Evolutionary conservation across 202 grass and related monocot genomes (phyloP).

Genomic region (Setaria italica): DNA sequence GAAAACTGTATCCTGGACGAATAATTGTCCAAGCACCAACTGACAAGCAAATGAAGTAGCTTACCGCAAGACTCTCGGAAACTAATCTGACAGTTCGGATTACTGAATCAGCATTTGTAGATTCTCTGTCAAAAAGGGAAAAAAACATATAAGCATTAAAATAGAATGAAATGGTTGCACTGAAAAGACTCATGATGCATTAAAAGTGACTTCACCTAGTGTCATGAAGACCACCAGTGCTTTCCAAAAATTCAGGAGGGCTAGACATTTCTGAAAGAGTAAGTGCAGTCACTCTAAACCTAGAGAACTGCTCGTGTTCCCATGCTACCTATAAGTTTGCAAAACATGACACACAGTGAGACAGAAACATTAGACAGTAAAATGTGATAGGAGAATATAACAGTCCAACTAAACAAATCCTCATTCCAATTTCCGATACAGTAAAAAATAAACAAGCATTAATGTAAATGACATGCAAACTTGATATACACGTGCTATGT

Average conservation of each 20-base stretch:
- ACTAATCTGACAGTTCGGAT: conserved; percentile 83
- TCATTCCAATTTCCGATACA: conserved; percentile 14
- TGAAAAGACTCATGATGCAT: conserved; percentile 24
- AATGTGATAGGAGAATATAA: conserved; percentile 11
- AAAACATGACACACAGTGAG: conserved; percentile 2
- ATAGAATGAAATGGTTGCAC: conserved; percentile 1
- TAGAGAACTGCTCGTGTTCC: conserved; percentile 99
- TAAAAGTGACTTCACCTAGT: conserved; percentile 60
- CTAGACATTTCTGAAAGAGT: conserved; percentile 86
- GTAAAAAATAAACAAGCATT: conserved; percentile 33
- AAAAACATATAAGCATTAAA: conserved; percentile 24
- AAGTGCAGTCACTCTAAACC: conserved; percentile 93
- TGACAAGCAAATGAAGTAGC: conserved; percentile 45
- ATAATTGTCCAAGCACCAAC: neutral
- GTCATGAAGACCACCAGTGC: conserved; percentile 77
- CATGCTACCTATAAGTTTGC: conserved; percentile 82
- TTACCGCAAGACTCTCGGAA: conserved; percentile 90
- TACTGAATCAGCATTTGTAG: conserved; percentile 66
- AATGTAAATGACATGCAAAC: conserved; percentile 19
- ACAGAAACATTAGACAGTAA: conserved; percentile 19
- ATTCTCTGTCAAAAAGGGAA: conserved; percentile 61
- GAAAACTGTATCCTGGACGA: neutral
- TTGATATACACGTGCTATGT: neutral
- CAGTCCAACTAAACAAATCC: conserved; percentile 19
- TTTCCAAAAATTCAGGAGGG: conserved; percentile 94